phyloP scores from a whole-genome alignment of 352 stramenopile species.

The Paralagenidium karlingii region DNA sequence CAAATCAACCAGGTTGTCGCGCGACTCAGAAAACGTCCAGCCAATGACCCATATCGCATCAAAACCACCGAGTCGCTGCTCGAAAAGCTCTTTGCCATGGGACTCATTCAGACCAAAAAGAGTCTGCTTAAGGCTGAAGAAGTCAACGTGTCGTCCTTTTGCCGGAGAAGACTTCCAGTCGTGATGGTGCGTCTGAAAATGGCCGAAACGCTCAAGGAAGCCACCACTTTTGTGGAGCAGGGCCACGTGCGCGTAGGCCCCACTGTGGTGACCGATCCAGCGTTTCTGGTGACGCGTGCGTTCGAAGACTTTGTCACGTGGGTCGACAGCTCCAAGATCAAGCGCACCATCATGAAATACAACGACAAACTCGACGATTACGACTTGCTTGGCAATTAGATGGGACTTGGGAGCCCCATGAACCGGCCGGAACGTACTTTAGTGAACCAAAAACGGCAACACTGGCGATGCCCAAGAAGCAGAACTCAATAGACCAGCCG shows the following conservation, averaged over 20 bases:
- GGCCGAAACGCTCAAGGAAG: slow-evolving; percentile 96
- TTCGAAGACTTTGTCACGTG: slow-evolving; percentile 99
- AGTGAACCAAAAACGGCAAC: no score
- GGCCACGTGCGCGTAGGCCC: slow-evolving; percentile 92
- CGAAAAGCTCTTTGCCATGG: slow-evolving; percentile 97
- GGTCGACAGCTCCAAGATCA: slow-evolving; percentile 97
- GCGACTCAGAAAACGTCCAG: slow-evolving; percentile 92
- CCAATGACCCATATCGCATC: slow-evolving; percentile 93
- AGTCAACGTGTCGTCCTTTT: slow-evolving; percentile 92
- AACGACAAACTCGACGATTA: slow-evolving; percentile 99
- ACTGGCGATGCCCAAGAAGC: no score
- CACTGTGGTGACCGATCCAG: slow-evolving; percentile 90
- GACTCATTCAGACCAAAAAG: slow-evolving; percentile 94
- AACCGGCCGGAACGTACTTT: no score
- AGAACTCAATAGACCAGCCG: no score
- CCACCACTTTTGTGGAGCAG: slow-evolving; percentile 96
- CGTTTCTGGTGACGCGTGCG: slow-evolving; percentile 94
- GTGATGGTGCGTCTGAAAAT: slow-evolving; percentile 99
- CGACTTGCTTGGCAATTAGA: slow-evolving; percentile 96
- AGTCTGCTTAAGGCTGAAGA: slow-evolving; percentile 96
- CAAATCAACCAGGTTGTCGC: slow-evolving; percentile 90
- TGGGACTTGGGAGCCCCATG: no score
- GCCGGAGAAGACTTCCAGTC: slow-evolving; percentile 92
- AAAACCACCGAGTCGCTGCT: slow-evolving; percentile 95
- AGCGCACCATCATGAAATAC: slow-evolving; percentile 96